Base-by-base conservation (phyloP, 257 asterid species). In the Solanum phureja region DNA sequence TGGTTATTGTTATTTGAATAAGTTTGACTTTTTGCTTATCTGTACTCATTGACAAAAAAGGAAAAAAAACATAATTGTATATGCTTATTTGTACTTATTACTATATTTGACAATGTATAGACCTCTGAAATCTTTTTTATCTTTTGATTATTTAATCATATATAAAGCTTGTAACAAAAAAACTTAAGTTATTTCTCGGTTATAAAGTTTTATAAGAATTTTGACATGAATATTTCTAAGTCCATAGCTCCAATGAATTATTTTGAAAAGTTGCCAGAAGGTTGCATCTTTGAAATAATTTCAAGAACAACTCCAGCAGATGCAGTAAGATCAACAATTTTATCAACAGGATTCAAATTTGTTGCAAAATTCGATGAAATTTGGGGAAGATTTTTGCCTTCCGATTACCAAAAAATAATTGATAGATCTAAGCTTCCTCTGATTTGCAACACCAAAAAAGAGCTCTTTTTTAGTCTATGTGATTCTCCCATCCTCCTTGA, bases 321-420 rank as follows among this genome's bases (percentile, higher is more conserved):
- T 49, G 93, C 91, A 2, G 87, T 88, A 62, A 83, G 46, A 42
- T 87, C 89, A n/a, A 87, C 92, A 40, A 89, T 87, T 34, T 87
- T 90, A 23, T 90, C 93, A 2, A 5, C 2, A 31, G 62, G 37
- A 5, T 90, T 90, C 89, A 88, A 88, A 44, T 85, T 88, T 71
- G 89, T 88, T 35, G 85, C 89, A 2, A 88, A 91, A 1, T 91
- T 83, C 33, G 92, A 91, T 88, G 7, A 87, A 21, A 90, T 90
- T 7, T 91, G 94, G 93, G 88, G 85, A 42, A 66, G 82, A 4
- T 87, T 92, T 68, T 90, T 91, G 44, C 93, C 92, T 3, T 76
- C 85, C 8, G 90, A 90, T 88, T 83, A 56, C 71, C 14, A 5
- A 11, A 84, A 90, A 6, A 86, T 91, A 75, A 23, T 92, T 12